Percentiles rank a stretch among this genome's conserved stretches.
Conservation (phyloP, 2,329 filamentous ascomycete genomes). For the Cladosporium sphaerospermum region DNA sequence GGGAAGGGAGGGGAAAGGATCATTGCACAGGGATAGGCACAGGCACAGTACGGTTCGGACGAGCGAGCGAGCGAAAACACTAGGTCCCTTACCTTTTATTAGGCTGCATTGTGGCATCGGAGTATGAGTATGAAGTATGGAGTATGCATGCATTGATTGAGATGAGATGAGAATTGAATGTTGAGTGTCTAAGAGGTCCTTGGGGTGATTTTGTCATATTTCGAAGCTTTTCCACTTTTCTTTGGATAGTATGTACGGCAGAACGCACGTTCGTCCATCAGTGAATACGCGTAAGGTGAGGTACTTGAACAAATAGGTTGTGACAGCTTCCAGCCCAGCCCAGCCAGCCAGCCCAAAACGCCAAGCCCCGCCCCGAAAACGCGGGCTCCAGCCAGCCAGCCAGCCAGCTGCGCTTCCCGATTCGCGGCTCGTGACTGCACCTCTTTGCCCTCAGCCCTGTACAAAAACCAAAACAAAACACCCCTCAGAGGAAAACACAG, state of each 20-base stretch:
- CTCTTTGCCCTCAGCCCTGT: background rate
- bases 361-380: background rate
- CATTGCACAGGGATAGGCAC: too few relatives aligned
- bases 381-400: background rate
- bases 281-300: too few relatives aligned
- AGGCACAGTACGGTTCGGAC: background rate
- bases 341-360: background rate
- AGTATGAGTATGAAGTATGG: background rate
- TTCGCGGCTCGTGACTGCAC: constrained; percentile 1
- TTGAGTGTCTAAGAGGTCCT: too few relatives aligned
- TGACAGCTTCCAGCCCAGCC: too few relatives aligned
- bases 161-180: too few relatives aligned
- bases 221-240: too few relatives aligned
- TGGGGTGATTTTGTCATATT: too few relatives aligned
- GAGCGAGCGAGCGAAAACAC: background rate
- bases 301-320: background rate
- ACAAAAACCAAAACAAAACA: too few relatives aligned
- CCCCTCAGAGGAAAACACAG: too few relatives aligned
- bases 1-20: too few relatives aligned
- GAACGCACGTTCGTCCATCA: too few relatives aligned
- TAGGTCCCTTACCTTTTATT: background rate
- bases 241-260: too few relatives aligned
- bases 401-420: background rate
- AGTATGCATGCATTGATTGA: background rate
- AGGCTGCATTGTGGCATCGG: background rate